Evolutionary conservation across 1,284 basidiomycete genomes (phyloP).

Genomic region (Lignosus rhinocerotis): DNA sequence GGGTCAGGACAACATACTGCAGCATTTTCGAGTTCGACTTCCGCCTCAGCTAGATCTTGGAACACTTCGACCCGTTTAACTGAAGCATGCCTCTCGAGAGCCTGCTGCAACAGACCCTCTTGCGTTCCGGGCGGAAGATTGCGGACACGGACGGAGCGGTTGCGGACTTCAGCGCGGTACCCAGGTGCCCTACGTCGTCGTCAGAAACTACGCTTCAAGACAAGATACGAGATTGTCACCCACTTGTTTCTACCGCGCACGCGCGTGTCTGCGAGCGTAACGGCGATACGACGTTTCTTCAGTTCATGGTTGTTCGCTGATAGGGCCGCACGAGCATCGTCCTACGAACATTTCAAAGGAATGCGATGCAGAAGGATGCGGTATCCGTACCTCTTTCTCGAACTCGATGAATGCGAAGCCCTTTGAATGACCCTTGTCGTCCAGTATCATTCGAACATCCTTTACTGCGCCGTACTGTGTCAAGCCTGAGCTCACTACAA

Average conservation of each 20-base stretch:
- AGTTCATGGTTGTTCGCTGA: constrained; percentile 83
- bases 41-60: constrained; percentile 63
- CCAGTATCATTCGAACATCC: constrained; percentile 76
- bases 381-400: constrained; percentile 63
- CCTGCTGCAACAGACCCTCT: constrained; percentile 88
- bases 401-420: constrained; percentile 97
- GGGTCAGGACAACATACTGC: constrained; percentile 52
- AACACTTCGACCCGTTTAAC: constrained; percentile 82
- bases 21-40: constrained; percentile 73
- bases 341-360: constrained; percentile 40
- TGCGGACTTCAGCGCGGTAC: constrained; percentile 61
- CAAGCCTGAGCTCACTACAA: background rate
- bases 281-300: constrained; percentile 82
- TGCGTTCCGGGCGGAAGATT: constrained; percentile 76
- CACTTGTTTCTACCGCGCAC: constrained; percentile 58
- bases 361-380: too few relatives aligned
- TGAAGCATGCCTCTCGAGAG: constrained; percentile 72
- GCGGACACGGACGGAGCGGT: constrained; percentile 70
- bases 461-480: constrained; percentile 79
- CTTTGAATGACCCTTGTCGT: constrained; percentile 70
- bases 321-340: constrained; percentile 71
- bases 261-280: constrained; percentile 80
- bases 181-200: constrained; percentile 30
- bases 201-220: background rate
- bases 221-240: background rate